Conservation (phyloP, 2,329 filamentous ascomycete species). For the Emergomyces orientalis region DNA sequence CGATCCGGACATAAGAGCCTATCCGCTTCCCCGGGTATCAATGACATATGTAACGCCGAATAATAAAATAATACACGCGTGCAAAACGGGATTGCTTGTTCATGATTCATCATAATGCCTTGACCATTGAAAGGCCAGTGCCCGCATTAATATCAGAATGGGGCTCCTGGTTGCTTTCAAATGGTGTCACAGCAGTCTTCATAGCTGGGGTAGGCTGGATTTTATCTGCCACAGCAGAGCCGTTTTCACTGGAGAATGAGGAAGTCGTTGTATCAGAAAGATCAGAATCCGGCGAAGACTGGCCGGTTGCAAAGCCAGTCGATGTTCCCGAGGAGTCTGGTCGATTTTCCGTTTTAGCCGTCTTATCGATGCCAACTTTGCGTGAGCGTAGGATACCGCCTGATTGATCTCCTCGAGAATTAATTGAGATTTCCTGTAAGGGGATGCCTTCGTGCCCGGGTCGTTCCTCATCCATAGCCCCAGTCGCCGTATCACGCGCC, state of each 20-base stretch:
- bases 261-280: conserved; percentile 7
- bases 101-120: conserved; percentile 11
- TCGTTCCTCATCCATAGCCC: conserved; percentile 17
- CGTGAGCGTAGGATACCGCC: background rate
- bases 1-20: background rate
- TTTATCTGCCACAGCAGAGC: background rate
- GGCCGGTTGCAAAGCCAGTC: background rate
- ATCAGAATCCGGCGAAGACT: background rate
- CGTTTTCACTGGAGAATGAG: background rate
- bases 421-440: background rate
- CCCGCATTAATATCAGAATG: background rate
- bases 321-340: background rate
- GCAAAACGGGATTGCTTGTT: conserved; percentile 9
- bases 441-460: conserved; percentile 19
- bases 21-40: conserved; percentile 8
- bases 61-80: conserved; percentile 1
- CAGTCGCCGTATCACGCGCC: conserved; percentile 10
- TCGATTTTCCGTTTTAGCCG: background rate
- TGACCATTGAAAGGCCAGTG: conserved; percentile 8
- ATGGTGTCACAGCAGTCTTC: background rate
- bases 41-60: background rate
- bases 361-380: background rate
- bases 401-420: background rate
- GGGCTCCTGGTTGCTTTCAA: background rate
- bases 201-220: conserved; percentile 3